These are phyloP conservation scores for Cutaneotrichosporon sp. DNA, from an alignment of 1,284 basidiomycete species.

Conservation along the genomic window DNA sequence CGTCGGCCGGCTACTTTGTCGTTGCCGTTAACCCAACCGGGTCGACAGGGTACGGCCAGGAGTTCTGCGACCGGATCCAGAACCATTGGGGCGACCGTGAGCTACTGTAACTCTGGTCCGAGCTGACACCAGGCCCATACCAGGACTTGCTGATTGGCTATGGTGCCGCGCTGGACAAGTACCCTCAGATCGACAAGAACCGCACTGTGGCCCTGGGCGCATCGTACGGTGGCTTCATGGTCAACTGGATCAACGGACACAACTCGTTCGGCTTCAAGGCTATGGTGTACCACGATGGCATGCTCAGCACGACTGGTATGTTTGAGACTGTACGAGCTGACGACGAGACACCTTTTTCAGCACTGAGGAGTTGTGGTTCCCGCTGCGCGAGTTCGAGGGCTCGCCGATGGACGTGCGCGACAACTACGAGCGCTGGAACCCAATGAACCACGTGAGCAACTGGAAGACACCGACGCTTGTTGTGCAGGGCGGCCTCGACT, in stretches of 20 bases:
- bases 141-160: conserved; percentile 74
- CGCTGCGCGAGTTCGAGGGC: conserved; percentile 34
- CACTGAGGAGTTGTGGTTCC: conserved; percentile 61
- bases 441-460: conserved; percentile 72
- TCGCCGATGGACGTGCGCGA: conserved; percentile 32
- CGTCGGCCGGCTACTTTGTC: conserved; percentile 66
- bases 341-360: conserved; percentile 64
- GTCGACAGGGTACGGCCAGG: conserved; percentile 84
- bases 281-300: conserved; percentile 83
- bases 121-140: conserved; percentile 59
- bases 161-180: conserved; percentile 66
- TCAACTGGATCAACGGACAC: conserved; percentile 90
- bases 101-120: not conserved
- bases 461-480: conserved; percentile 83
- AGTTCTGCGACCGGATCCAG: conserved; percentile 68
- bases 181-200: conserved; percentile 75
- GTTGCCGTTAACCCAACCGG: conserved; percentile 85
- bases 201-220: conserved; percentile 66
- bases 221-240: conserved; percentile 54
- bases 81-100: conserved; percentile 49
- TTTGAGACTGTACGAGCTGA: not conserved
- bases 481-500: conserved; percentile 84
- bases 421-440: conserved; percentile 55
- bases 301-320: conserved; percentile 46
- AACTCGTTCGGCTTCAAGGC: conserved; percentile 86